Evolutionary conservation across 2,329 filamentous ascomycete species (phyloP).

Genomic region (Fusarium sp.): DNA sequence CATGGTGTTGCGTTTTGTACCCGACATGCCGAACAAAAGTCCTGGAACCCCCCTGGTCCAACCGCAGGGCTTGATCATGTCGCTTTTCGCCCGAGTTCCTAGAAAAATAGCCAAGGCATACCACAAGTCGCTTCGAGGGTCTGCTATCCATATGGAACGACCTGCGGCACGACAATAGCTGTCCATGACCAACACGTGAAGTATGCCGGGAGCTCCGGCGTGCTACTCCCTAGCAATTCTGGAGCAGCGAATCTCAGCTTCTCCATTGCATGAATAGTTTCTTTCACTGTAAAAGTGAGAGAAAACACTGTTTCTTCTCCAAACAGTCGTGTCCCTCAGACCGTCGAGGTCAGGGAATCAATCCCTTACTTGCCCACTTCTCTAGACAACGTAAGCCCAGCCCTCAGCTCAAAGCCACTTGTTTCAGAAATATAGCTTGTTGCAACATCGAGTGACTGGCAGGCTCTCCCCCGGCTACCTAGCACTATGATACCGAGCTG

Average conservation of each 20-base stretch:
- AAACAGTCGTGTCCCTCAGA: conserved; percentile 30
- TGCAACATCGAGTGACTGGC: conserved; percentile 36
- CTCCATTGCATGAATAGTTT: conserved; percentile 3
- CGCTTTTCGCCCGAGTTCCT: background rate
- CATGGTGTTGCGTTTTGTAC: conserved; percentile 4
- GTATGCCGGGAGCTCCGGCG: too few relatives aligned
- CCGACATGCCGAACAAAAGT: background rate
- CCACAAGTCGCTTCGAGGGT: too few relatives aligned
- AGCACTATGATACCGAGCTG: conserved; percentile 27
- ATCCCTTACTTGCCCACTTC: conserved; percentile 17
- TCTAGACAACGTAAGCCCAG: conserved; percentile 25
- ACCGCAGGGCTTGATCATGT: conserved; percentile 1
- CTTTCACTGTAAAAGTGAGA: conserved; percentile 23
- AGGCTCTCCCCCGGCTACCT: conserved; percentile 21
- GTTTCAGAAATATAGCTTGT: conserved; percentile 38
- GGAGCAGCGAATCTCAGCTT: too few relatives aligned
- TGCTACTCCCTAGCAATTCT: too few relatives aligned
- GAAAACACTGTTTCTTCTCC: conserved; percentile 16
- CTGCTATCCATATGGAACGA: too few relatives aligned
- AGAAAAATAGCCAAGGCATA: background rate
- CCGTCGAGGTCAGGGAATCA: conserved; percentile 19
- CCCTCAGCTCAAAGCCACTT: conserved; percentile 40
- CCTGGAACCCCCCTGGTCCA: conserved; percentile 10
- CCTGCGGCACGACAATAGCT: too few relatives aligned
- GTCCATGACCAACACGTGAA: too few relatives aligned